phyloP scores from a whole-genome alignment of 2,329 filamentous ascomycete genomes.

The Hypoxylon rubiginosum region DNA sequence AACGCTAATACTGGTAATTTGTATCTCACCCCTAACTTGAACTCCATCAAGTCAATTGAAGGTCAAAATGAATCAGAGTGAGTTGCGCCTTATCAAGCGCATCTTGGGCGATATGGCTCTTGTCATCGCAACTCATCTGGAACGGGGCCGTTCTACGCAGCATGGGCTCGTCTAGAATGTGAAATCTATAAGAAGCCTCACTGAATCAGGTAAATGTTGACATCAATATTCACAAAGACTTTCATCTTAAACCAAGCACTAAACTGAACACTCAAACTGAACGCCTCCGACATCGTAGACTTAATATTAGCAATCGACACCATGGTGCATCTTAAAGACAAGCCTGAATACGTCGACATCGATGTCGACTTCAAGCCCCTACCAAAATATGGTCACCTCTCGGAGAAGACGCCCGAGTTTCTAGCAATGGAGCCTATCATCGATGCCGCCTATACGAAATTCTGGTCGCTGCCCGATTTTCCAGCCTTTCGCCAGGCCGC shows the following conservation, averaged over 20 bases:
- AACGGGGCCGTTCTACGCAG: too few relatives aligned
- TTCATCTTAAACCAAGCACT: not conserved
- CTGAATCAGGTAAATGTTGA: not conserved
- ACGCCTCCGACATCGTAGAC: not conserved
- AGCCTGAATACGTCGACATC: slow-evolving; percentile 39
- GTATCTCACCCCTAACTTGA: not conserved
- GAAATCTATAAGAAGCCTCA: slow-evolving; percentile 6
- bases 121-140: not conserved
- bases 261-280: not conserved
- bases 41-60: not conserved
- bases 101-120: not conserved
- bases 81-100: not conserved
- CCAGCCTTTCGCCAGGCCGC: slow-evolving; percentile 51
- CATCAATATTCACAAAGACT: not conserved
- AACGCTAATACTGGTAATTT: not conserved
- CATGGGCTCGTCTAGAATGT: too few relatives aligned
- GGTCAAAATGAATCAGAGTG: slow-evolving; percentile 13
- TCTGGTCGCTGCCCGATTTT: slow-evolving; percentile 49
- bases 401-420: slow-evolving; percentile 52
- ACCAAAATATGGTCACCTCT: slow-evolving; percentile 54
- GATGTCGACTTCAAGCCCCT: slow-evolving; percentile 52
- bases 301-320: slow-evolving; percentile 2
- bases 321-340: slow-evolving; percentile 40
- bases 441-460: slow-evolving; percentile 43
- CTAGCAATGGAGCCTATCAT: slow-evolving; percentile 46